phyloP scores from a whole-genome alignment of 768 basidiomycete genomes.

The Erythrobasidium yunnanense region DNA sequence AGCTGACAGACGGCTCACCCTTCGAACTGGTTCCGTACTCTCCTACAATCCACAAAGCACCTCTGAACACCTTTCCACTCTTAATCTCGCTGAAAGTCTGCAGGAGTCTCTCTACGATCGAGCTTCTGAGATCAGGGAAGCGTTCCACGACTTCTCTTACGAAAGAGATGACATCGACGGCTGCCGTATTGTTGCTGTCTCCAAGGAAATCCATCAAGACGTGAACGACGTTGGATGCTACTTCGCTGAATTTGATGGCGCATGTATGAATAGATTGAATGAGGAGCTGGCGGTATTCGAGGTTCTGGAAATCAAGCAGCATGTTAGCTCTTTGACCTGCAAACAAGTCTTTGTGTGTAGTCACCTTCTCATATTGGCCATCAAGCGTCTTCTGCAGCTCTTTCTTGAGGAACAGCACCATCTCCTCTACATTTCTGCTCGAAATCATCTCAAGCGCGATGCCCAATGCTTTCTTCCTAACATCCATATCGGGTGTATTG shows the following conservation, averaged over 20 bases:
- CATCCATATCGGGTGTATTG: conserved; percentile 68
- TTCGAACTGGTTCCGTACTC: conserved; percentile 64
- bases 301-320: conserved; percentile 49
- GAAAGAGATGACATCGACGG: conserved; percentile 84
- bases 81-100: conserved; percentile 74
- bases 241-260: conserved; percentile 91
- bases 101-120: conserved; percentile 76
- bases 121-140: conserved; percentile 71
- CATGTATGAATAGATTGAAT: conserved; percentile 96
- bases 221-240: conserved; percentile 84
- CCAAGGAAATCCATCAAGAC: conserved; percentile 70
- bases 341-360: conserved; percentile 2
- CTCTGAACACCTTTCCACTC: conserved; percentile 92
- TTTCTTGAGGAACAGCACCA: conserved; percentile 92
- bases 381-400: conserved; percentile 90
- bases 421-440: conserved; percentile 89
- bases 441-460: conserved; percentile 88
- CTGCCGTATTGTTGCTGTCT: conserved; percentile 86
- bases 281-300: conserved; percentile 88
- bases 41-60: conserved; percentile 94
- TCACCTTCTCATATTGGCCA: conserved; percentile 70
- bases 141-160: conserved; percentile 92
- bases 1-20: conserved; percentile 39
- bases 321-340: too few relatives aligned
- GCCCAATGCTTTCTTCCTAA: conserved; percentile 76